phyloP scores from a whole-genome alignment of 495 filamentous ascomycete genomes.

The Entonaema liquescens region DNA sequence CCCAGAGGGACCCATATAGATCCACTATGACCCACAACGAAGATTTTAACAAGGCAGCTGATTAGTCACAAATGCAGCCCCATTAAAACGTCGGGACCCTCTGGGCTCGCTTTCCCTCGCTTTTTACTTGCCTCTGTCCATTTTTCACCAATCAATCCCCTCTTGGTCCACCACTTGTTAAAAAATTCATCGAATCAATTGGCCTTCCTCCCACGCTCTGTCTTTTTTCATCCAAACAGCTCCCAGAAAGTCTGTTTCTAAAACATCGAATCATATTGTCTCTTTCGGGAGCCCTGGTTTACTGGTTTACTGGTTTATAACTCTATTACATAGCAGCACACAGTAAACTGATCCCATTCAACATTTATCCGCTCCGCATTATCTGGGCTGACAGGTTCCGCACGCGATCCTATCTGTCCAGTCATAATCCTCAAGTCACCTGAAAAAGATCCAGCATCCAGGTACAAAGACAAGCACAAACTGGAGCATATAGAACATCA shows the following conservation, averaged over 20 bases:
- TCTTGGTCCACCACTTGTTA: constrained; percentile 47
- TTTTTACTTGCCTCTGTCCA: constrained; percentile 46
- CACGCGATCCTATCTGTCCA: constrained; percentile 22
- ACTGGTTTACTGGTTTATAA: constrained; percentile 4
- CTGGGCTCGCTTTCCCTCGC: constrained; percentile 39
- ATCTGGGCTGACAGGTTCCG: constrained; percentile 25
- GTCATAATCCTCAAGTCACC: constrained; percentile 35
- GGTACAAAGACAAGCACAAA: constrained; percentile 36
- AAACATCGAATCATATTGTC: constrained; percentile 47
- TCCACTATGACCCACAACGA: constrained; percentile 32
- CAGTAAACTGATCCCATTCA: constrained; percentile 19
- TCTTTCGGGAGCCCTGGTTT: constrained; percentile 30
- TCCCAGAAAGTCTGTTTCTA: constrained; percentile 43
- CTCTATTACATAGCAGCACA: no score
- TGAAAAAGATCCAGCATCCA: constrained; percentile 28
- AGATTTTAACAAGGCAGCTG: constrained; percentile 47
- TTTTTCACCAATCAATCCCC: constrained; percentile 50
- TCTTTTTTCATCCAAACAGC: constrained; percentile 47
- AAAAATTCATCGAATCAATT: constrained; percentile 49
- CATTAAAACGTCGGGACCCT: constrained; percentile 46
- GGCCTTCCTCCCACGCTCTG: constrained; percentile 42
- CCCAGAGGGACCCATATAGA: background rate
- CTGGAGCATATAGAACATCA: constrained; percentile 9
- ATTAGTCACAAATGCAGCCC: constrained; percentile 48
- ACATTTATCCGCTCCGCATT: constrained; percentile 43